A percentile compares a stretch with the other conserved stretches of the same genome.
Evolutionary conservation across 805 yeast species (phyloP).

Genomic region (Wickerhamomyces hampshirensis): DNA sequence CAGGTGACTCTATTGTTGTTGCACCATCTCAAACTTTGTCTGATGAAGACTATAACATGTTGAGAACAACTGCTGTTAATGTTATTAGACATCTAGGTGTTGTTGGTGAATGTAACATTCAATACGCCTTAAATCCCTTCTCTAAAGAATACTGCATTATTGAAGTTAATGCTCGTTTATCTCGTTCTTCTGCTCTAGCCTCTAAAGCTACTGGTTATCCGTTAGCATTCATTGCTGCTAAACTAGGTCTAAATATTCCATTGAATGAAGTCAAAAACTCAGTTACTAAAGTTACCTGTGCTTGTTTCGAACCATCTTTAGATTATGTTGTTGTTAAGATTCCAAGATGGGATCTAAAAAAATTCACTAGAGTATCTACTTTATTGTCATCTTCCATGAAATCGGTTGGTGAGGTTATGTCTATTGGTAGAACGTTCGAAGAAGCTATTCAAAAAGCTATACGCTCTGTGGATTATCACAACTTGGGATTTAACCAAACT

Average conservation of each 20-base stretch:
- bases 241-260: constrained; percentile 88
- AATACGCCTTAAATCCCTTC: constrained; percentile 91
- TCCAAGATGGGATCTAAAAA: constrained; percentile 98
- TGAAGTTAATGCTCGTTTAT: constrained; percentile 96
- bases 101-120: constrained; percentile 98
- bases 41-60: constrained; percentile 96
- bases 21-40: constrained; percentile 98
- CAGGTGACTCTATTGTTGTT: constrained; percentile 98
- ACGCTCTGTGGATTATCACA: constrained; percentile 92
- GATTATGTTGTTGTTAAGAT: constrained; percentile 96
- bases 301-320: constrained; percentile 95
- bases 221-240: constrained; percentile 96
- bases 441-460: constrained; percentile 98
- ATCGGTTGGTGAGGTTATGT: constrained; percentile 98
- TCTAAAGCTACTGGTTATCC: constrained; percentile 99
- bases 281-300: constrained; percentile 89
- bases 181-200: constrained; percentile 98
- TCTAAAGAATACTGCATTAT: constrained; percentile 94
- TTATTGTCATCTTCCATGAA: constrained; percentile 91
- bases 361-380: constrained; percentile 88
- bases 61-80: constrained; percentile 95
- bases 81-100: constrained; percentile 97
- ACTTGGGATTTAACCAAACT: constrained; percentile 76
- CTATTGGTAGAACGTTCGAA: constrained; percentile 95
- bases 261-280: constrained; percentile 88